These are phyloP conservation scores for Cercospora sojina DNA, from an alignment of 2,329 filamentous ascomycete genomes.

Conservation along the genomic window DNA sequence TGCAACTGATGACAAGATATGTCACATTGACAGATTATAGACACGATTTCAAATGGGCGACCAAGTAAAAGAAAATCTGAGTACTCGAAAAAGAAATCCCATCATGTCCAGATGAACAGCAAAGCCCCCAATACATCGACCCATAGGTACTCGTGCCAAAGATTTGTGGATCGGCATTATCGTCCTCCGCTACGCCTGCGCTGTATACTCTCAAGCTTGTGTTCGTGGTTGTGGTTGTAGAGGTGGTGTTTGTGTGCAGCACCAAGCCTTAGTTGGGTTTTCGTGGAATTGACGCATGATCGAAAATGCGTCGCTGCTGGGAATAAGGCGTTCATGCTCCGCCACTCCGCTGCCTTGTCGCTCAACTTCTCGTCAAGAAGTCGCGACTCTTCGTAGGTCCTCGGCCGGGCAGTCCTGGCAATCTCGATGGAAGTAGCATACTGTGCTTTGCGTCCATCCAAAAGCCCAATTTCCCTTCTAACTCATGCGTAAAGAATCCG, in stretches of 20 bases:
- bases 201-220: conserved; percentile 13
- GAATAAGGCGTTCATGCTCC: background rate
- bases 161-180: conserved; percentile 7
- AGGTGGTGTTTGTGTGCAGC: background rate
- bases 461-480: conserved; percentile 2
- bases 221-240: background rate
- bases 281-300: background rate
- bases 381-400: background rate
- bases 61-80: conserved; percentile 7
- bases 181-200: conserved; percentile 13
- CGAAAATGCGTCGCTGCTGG: background rate
- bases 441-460: background rate
- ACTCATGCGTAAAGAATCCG: background rate
- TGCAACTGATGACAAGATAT: background rate
- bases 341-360: background rate
- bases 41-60: background rate
- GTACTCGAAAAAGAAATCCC: conserved; percentile 11
- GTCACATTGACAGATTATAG: background rate
- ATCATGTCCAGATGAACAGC: conserved; percentile 9
- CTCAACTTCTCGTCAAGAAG: background rate
- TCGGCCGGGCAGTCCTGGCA: background rate
- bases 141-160: conserved; percentile 9
- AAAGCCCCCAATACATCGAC: conserved; percentile 6
- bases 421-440: background rate
- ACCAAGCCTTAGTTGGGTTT: conserved; percentile 6